Evolutionary conservation across 306 rosid genomes (phyloP).

Genomic region (Acmispon strigosus): DNA sequence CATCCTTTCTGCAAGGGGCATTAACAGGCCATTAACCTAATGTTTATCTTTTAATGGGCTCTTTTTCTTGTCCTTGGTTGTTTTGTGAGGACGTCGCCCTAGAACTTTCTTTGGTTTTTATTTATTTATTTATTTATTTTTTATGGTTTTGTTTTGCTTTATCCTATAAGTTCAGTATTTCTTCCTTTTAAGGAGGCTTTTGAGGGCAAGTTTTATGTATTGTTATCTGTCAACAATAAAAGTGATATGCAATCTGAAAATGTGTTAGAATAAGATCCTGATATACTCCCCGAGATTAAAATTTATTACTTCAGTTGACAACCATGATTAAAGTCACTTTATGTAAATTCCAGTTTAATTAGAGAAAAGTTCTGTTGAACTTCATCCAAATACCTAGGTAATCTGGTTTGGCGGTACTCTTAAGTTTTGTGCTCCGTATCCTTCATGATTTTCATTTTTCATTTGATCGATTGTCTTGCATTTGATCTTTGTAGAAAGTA

Average conservation of each 20-base stretch:
- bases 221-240: background rate
- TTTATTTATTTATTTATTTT: too few species aligned
- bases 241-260: background rate
- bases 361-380: background rate
- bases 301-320: background rate
- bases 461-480: slow-evolving; percentile 5
- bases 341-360: background rate
- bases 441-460: background rate
- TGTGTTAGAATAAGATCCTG: background rate
- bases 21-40: background rate
- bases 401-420: slow-evolving; percentile 4
- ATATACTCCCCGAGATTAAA: background rate
- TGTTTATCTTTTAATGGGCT: background rate
- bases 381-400: background rate
- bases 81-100: background rate
- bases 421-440: background rate
- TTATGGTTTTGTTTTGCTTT: background rate
- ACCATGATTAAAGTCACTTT: background rate
- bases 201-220: background rate
- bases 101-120: background rate
- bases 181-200: background rate
- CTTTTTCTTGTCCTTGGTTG: slow-evolving; percentile 10
- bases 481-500: slow-evolving; percentile 4
- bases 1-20: background rate
- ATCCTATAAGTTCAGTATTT: background rate